Evolutionary conservation across 2,329 filamentous ascomycete genomes (phyloP), one percentile per base, ranked within the genome.

Genomic region (Bipolaris gigantea): DNA sequence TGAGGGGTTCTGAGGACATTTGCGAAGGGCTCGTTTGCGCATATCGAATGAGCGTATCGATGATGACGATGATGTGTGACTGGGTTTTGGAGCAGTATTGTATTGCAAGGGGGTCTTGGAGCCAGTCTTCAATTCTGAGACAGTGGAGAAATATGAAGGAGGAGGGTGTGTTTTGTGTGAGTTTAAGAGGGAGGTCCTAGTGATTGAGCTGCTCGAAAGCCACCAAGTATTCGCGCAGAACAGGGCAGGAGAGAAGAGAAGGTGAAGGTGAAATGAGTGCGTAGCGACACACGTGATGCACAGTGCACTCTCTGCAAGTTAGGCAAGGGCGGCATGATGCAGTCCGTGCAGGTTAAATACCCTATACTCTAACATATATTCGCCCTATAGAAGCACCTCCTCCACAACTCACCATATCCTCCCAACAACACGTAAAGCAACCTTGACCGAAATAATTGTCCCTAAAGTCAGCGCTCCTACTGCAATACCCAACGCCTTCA

Each of bases 401-500:
- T 35, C n/a, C 19, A 10, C 15, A 46, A 5, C 5, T 54, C 60
- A 67, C 62, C 63, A 66, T 50, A 61, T 53, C 38, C 52, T 56
- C 33, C 42, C 57, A 40, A 61, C 48, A 18, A 71, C 32, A 10
- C 53, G 49, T 2, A 60, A 65, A 19, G 61, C 63, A 19, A 68
- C 48, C 63, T 64, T 74, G 9, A 72, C 46, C 2, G 60, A 61
- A 4, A 56, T 56, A 51, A 65, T 68, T 1, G 59, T 58, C 0
- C 70, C 67, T 10, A 71, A 23, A 4, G 63, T 63, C 21, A 72
- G 23, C 1, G 67, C 55, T 5, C 66, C 71, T 7, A 70, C 53
- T 13, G 73, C 79, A 9, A 81, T 63, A 3, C 78, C 60, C 48
- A 84, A 65, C 10, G 77, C 71, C 59, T 74, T 76, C 47, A 82